Evolutionary conservation across 768 basidiomycete species (phyloP), one percentile per base, ranked within the genome.

Genomic region (Panaeolus papilionaceus): DNA sequence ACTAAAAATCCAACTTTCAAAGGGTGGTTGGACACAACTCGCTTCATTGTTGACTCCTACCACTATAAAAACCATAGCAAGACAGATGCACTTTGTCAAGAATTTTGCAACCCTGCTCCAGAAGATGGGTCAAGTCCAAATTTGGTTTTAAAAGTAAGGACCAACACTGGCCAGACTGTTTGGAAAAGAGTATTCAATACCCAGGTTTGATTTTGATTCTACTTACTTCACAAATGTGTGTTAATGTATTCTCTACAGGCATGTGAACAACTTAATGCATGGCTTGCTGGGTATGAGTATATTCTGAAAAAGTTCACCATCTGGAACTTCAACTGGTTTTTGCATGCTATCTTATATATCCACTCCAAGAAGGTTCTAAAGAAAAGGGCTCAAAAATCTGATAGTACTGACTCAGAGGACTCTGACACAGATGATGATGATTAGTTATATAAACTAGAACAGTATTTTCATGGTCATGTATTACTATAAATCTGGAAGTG

Each of bases 21-120:
- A 64, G 66, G 23, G 68, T 44, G 68, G 47, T 28, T 74, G 71
- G 72, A 69, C 20, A 33, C 75, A 47, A 75, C 71, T 11, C 37
- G 72, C 6, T 79, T 79, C 66, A 77, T 79, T 71, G 78, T 79
- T 2, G 79, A 79, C 68, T 64, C 72, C 23, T 80, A 76, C 49
- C 79, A 79, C 63, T 79, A 79, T 66, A 74, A 66, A 64, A 75
- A 76, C 45, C 78, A 80, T 63, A 38, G 67, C 5, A 58, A 69
- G 61, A 63, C 69, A 37, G 77, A 80, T 69, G 10, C 62, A 18
- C 44, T 80, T 7, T 80, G 78, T 68, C 64, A 67, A 2, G 71
- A 67, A 66, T 77, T 72, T 69, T 80, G 78, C 65, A 79, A 79
- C 68, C 76, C 78, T 26, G 72, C 71, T 38, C 75, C 78, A 14